Base-by-base conservation (phyloP, 2,329 filamentous ascomycete species). In the Trichoderma afroharzianum region DNA sequence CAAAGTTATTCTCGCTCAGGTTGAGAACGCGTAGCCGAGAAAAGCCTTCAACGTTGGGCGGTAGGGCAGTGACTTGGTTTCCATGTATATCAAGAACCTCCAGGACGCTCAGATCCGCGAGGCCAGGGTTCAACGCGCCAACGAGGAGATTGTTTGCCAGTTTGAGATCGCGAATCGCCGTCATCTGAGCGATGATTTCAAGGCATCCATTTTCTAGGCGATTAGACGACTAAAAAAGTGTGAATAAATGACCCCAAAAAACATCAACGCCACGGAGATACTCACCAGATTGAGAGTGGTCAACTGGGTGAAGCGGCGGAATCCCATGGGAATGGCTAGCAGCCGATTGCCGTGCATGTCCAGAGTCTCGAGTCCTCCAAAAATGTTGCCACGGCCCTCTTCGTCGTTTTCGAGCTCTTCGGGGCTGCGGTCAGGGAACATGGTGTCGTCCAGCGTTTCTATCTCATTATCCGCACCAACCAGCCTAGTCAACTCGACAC, bases 391-490 rank as follows among this genome's bases (percentile, higher is more conserved):
- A 71, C 86, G 85, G 4, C 86, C 85, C 50, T 92, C 87, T n/a
- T 92, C 90, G 21, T 92, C 88, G 33, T 90, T 87, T 8, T 88
- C 85, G 50, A 89, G 80, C 21, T 88, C 84, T 11, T 85, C 83
- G 0, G 88, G 85, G 43, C 85, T 84, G 24, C 86, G 81, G 76
- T 98, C 94, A 0, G 95, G 95, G 76, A 98, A 98, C 21, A 94
- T 84, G 2, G 85, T 83, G 21, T 96, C 93, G 3, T 90, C 88
- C 39, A 98, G 85, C 36, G 85, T 84, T 76, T 93, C 90, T 62
- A 99, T 81, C 77, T 97, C 93, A 77, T 99, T 98, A 78, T 97
- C 94, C 9, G 95, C 94, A 6, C 93, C 94, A 74, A 96, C 89
- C 63, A 98, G 90, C 73, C 92, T 90, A 1, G 91, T 92, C 59